phyloP scores from a whole-genome alignment of 305 asterid genomes.

The Solanum hybrid region DNA sequence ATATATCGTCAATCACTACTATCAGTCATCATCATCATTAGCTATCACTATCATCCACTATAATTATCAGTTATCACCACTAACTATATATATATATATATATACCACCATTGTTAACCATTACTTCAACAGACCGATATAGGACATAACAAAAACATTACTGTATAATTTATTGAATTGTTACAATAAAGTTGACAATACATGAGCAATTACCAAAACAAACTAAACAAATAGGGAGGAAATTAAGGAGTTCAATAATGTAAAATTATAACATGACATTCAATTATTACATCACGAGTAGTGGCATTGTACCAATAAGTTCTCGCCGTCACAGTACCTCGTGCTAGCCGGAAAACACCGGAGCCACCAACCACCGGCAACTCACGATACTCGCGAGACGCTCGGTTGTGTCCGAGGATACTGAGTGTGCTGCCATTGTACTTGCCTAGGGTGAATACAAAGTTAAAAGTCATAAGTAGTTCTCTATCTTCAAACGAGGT shows the following conservation, averaged over 20 bases:
- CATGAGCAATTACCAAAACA: background rate
- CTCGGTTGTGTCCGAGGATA: constrained; percentile 7
- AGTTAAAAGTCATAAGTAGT: background rate
- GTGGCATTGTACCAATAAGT: constrained; percentile 1
- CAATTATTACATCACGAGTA: background rate
- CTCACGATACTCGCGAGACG: constrained; percentile 2
- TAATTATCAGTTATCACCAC: background rate
- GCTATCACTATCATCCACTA: background rate
- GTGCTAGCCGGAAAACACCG: constrained; percentile 11
- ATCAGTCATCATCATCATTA: background rate
- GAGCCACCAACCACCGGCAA: constrained; percentile 12
- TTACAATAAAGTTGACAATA: background rate
- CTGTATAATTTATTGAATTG: background rate
- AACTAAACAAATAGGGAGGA: background rate
- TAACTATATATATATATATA: background rate
- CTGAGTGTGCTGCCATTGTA: constrained; percentile 13
- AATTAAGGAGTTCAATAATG: background rate
- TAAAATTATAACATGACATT: constrained; percentile 8
- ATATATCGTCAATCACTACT: background rate
- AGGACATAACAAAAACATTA: background rate
- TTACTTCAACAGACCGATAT: background rate
- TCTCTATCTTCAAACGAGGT: background rate
- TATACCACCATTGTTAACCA: background rate
- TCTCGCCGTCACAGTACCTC: constrained; percentile 3
- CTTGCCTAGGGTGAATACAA: background rate